Base-by-base conservation (phyloP, 2,329 filamentous ascomycete species). In the Calonectria pseudoturangicola region DNA sequence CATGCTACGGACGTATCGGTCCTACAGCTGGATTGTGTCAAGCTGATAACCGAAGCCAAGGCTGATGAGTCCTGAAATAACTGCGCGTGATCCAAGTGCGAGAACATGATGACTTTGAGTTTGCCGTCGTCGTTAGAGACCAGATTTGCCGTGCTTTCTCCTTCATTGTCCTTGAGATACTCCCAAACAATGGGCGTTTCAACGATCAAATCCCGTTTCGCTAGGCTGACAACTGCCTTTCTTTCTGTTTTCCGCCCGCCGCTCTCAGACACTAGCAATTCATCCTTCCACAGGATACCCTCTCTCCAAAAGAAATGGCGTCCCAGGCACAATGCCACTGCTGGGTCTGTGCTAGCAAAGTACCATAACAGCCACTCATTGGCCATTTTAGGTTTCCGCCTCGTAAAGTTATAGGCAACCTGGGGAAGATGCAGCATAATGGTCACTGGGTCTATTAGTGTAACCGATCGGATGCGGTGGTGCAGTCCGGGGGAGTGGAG, bases 281-380 rank as follows among this genome's bases (percentile, higher is more conserved):
- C 91, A 60, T 94, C 91, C 76, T 90, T 91, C 93, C 93, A 95
- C 9, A 93, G 83, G 47, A 93, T 90, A 74, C 93, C 94, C 76
- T 94, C 88, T 30, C 87, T 87, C 93, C 93, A 95, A 83, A 93
- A 94, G 83, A 95, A 94, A 77, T 92, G 88, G 3, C 93, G 85
- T 0, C 88, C 89, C 1, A 95, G 84, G 12, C 90, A 91, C 69
- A 93, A 88, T 12, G 92, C 89, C 2, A 93, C 91, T 2, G 91
- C 91, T 33, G 91, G 90, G 76, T 95, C 93, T 67, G 88, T 92
- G 54, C 88, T 90, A 7, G 91, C 93, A 80, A 94, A 94, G 77
- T 93, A 95, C 87, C 90, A 93, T 16, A 95, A 84, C 80, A 93
- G 89, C 85, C 90, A 92, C 82, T 95, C 92, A 74, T 93, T 93